Base-by-base conservation (phyloP, 805 yeast species). In the Saccharomycopsis schoenii region DNA sequence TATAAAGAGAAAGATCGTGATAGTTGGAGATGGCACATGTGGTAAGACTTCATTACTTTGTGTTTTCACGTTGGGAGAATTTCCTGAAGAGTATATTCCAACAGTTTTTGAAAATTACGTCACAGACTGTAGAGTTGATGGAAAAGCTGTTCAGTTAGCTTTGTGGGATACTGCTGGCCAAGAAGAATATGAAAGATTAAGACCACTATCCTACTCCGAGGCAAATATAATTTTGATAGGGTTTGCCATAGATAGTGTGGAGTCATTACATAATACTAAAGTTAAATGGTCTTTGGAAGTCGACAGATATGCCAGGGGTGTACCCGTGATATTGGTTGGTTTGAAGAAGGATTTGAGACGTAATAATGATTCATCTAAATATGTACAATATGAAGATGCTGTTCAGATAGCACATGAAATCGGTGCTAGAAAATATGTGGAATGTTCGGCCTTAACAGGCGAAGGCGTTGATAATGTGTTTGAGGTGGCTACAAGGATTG, bases 91-190 rank as follows among this genome's bases (percentile, higher is more conserved):
- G 69, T 86, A 90, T 71, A 96, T 89, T 66, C 97, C 97, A 2
- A 91, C 97, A 0, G 97, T 91, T 5, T 91, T 92, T 71, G 97
- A 91, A 67, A 91, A 92, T 72, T 90, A 92, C 71, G 97, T 91
- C 15, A 90, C 97, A 0, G 96, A 90, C 68, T 91, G 97, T 72
- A 77, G 96, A 61, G 96, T 92, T 19, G 97, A 91, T 69, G 97
- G 97, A 2, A 91, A 90, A 66, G 87, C 94, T 15, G 96, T 91
- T 2, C 86, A 90, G 65, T 73, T 91, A 60, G 92, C 96, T 1
- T 74, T 91, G 29, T 91, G 97, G 97, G 97, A 91, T 71, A 91
- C 97, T 1, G 97, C 97, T 3, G 97, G 97, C 1, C 97, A 91
- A 73, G 97, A 91, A 74, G 97, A 91, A 73, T 91, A 91, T 70